These are phyloP conservation scores for Paraglomus brasilianum DNA, from an alignment of 192 early-diverging fungal genomes.

Conservation along the genomic window DNA sequence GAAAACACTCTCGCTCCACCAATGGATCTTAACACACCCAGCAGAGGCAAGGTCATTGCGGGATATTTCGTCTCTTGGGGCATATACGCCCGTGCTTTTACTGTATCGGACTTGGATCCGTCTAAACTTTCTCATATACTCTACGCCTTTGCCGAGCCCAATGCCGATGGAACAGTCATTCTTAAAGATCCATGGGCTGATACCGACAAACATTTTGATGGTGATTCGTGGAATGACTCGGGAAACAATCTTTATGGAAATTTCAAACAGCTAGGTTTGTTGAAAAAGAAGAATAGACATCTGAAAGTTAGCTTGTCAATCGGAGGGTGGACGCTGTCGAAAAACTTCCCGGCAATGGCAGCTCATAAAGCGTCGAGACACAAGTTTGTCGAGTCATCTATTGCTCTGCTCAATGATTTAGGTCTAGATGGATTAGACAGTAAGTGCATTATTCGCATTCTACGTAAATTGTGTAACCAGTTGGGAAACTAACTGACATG, in stretches of 20 bases:
- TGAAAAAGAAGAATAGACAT: constrained; percentile 68
- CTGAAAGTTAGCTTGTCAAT: constrained; percentile 70
- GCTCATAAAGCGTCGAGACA: constrained; percentile 45
- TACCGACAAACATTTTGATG: constrained; percentile 62
- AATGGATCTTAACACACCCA: no score
- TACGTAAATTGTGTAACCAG: background rate
- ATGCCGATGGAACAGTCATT: constrained; percentile 60
- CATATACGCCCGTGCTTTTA: constrained; percentile 70
- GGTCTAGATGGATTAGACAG: constrained; percentile 58
- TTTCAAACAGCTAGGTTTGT: constrained; percentile 60
- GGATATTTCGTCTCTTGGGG: constrained; percentile 54
- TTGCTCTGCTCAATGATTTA: constrained; percentile 47
- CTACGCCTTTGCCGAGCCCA: constrained; percentile 77
- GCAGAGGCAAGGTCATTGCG: background rate
- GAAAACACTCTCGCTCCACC: no score
- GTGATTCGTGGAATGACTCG: constrained; percentile 57
- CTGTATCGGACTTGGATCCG: constrained; percentile 61
- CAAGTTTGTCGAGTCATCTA: constrained; percentile 58
- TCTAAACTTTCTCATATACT: constrained; percentile 71
- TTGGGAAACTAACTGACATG: background rate
- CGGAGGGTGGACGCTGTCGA: constrained; percentile 79
- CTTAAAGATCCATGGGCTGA: constrained; percentile 79
- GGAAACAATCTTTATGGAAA: constrained; percentile 56
- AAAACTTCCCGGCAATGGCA: constrained; percentile 66
- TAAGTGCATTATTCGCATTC: constrained; percentile 28